These are phyloP conservation scores for Fraxinus pennsylvanica DNA, from an alignment of 257 asterid genomes.

Conservation along the genomic window DNA sequence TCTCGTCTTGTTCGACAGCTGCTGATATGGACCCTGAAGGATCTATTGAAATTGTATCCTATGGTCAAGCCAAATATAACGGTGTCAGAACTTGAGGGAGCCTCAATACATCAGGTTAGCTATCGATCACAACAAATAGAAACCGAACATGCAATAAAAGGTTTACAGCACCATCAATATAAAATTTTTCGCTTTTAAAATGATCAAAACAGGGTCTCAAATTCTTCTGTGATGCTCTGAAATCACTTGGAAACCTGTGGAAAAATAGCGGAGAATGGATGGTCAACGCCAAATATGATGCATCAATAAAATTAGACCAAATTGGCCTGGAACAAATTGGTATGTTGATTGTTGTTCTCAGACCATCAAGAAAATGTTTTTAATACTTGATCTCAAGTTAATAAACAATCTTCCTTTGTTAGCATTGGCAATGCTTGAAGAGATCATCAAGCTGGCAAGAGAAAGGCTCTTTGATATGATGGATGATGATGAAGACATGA, in stretches of 20 bases:
- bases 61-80: conserved; percentile 30
- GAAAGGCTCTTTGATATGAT: conserved; percentile 65
- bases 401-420: not conserved
- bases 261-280: conserved; percentile 67
- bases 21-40: conserved; percentile 67
- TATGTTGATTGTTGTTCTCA: conserved; percentile 23
- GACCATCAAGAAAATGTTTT: not conserved
- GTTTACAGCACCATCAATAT: not conserved
- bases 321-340: conserved; percentile 51
- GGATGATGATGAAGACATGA: conserved; percentile 64
- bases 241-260: conserved; percentile 79
- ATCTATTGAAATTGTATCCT: conserved; percentile 58
- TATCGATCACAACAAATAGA: not conserved
- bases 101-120: conserved; percentile 61
- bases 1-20: conserved; percentile 44
- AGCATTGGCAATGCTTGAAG: conserved; percentile 74
- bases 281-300: conserved; percentile 49
- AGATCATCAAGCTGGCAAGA: conserved; percentile 63
- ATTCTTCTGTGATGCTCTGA: conserved; percentile 56
- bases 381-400: not conserved
- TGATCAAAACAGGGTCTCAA: conserved; percentile 51
- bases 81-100: conserved; percentile 46
- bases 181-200: not conserved
- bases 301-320: conserved; percentile 40
- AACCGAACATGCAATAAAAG: not conserved